A percentile compares a stretch with the other conserved stretches of the same genome.
Conservation (phyloP, 148 eudicot species). For the Vaccinium corymbosum region DNA sequence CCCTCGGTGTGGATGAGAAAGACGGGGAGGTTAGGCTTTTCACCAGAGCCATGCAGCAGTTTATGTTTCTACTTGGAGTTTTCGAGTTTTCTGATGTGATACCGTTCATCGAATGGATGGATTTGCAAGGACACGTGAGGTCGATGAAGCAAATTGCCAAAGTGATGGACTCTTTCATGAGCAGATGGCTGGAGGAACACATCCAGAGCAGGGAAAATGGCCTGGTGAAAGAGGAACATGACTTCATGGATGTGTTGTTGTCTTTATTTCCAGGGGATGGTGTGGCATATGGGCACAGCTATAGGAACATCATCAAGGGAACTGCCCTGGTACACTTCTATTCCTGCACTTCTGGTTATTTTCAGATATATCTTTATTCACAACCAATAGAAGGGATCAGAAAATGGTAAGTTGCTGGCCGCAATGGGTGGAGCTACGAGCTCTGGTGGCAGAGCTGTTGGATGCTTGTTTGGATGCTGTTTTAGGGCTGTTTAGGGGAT, state of each 20-base stretch:
- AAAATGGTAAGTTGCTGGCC: too few relatives aligned
- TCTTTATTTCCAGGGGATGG: constrained; percentile 11
- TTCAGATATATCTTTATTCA: not conserved
- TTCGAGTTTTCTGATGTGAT: not conserved
- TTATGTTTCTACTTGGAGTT: not conserved
- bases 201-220: not conserved
- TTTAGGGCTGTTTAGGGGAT: too few relatives aligned
- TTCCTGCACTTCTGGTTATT: not conserved
- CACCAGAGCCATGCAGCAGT: not conserved
- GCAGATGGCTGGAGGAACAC: constrained; percentile 9
- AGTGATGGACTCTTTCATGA: not conserved
- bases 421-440: too few relatives aligned
- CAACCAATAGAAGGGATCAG: not conserved
- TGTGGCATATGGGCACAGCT: not conserved
- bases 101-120: not conserved
- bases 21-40: not conserved
- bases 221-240: not conserved
- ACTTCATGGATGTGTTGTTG: constrained; percentile 26
- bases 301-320: constrained; percentile 15
- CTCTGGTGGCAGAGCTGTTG: too few relatives aligned
- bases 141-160: not conserved
- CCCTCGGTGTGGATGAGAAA: not conserved
- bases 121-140: constrained; percentile 9
- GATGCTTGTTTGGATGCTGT: too few relatives aligned
- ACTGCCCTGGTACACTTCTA: constrained; percentile 6